Evolutionary conservation across 2,329 filamentous ascomycete species (phyloP).

Genomic region (Sarocladiaceae sp.): DNA sequence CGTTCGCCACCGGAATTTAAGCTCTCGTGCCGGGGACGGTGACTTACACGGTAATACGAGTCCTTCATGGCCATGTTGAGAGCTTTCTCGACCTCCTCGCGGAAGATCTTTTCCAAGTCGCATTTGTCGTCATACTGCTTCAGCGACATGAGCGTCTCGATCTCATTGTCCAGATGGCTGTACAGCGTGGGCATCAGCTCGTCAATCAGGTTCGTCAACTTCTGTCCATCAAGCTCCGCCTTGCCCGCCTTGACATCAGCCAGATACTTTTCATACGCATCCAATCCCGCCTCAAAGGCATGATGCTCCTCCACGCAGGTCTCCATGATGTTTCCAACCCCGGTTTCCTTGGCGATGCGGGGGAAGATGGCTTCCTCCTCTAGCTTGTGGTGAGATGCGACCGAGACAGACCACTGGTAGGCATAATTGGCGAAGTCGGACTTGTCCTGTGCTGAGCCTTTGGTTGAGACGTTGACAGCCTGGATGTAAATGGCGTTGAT

Average conservation of each 20-base stretch:
- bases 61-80: constrained; percentile 12
- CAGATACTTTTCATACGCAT: constrained; percentile 21
- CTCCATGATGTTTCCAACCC: constrained; percentile 31
- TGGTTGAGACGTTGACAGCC: constrained; percentile 23
- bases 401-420: constrained; percentile 22
- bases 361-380: constrained; percentile 35
- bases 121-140: constrained; percentile 26
- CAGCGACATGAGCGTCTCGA: constrained; percentile 28
- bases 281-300: constrained; percentile 29
- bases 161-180: constrained; percentile 32
- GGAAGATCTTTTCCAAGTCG: constrained; percentile 26
- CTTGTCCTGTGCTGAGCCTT: constrained; percentile 24
- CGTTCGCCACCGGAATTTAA: constrained; percentile 30
- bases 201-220: constrained; percentile 25
- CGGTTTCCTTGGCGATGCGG: constrained; percentile 26
- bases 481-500: constrained; percentile 33
- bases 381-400: constrained; percentile 30
- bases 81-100: constrained; percentile 13
- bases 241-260: constrained; percentile 19
- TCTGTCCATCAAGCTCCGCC: constrained; percentile 24
- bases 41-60: constrained; percentile 13
- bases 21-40: constrained; percentile 22
- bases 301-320: constrained; percentile 34
- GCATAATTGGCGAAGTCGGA: constrained; percentile 26
- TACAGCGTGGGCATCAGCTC: constrained; percentile 26